These are phyloP conservation scores for Naganishia sp. DNA, from an alignment of 1,284 basidiomycete genomes.

Conservation along the genomic window DNA sequence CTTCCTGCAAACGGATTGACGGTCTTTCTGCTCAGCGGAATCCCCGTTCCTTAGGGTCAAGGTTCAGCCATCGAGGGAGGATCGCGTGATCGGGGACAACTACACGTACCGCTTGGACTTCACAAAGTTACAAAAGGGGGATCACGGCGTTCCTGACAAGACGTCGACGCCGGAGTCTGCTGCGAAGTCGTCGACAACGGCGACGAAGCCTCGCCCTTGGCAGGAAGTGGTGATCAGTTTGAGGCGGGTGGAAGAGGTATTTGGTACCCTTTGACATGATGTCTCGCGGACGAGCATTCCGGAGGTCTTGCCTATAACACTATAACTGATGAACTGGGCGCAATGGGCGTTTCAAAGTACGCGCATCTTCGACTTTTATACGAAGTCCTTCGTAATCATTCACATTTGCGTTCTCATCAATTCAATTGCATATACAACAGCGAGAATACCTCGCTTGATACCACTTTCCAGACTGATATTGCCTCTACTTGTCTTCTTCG, in stretches of 20 bases:
- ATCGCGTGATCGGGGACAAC: conserved; percentile 18
- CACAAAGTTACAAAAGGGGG: conserved; percentile 16
- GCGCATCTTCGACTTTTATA: too few relatives aligned
- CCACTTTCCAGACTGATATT: too few relatives aligned
- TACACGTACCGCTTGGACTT: conserved; percentile 30
- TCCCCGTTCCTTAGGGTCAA: conserved; percentile 24
- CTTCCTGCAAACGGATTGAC: background rate
- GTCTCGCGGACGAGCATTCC: too few relatives aligned
- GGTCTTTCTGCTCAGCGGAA: background rate
- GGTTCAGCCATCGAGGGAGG: conserved; percentile 10
- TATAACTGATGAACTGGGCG: too few relatives aligned
- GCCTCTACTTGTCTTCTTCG: conserved; percentile 20
- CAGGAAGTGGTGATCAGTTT: conserved; percentile 71
- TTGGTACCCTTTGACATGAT: conserved; percentile 14
- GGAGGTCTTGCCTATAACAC: too few relatives aligned
- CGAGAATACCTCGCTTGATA: too few relatives aligned
- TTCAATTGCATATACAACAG: too few relatives aligned
- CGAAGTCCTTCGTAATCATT: too few relatives aligned
- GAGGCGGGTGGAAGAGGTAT: conserved; percentile 28
- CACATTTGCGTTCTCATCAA: background rate
- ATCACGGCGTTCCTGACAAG: conserved; percentile 9
- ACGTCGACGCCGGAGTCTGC: conserved; percentile 48
- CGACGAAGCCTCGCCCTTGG: conserved; percentile 57
- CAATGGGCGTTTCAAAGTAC: too few relatives aligned
- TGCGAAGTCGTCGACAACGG: conserved; percentile 51